Evolutionary conservation across 1,284 basidiomycete genomes (phyloP).

Genomic region (Sporisorium sorghi): DNA sequence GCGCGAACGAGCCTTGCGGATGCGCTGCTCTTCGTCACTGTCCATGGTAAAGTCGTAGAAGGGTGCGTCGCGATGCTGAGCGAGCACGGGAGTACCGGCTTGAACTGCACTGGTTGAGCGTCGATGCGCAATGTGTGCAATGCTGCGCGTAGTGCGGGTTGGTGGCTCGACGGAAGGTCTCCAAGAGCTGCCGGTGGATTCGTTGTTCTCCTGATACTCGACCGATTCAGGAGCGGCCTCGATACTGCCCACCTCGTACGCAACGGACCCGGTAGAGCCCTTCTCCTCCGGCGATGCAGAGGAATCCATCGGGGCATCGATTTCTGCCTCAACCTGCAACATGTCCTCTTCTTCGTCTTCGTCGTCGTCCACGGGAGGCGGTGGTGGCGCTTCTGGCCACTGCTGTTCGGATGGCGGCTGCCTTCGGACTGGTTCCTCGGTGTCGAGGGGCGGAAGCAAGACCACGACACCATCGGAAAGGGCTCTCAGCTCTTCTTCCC

Average conservation of each 20-base stretch:
- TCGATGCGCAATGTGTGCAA: background rate
- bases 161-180: background rate
- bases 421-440: background rate
- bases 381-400: constrained; percentile 20
- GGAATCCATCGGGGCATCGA: background rate
- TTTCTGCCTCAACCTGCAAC: constrained; percentile 25
- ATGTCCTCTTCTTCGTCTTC: constrained; percentile 26
- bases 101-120: constrained; percentile 8
- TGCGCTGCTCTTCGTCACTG: constrained; percentile 44
- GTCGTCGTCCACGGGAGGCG: constrained; percentile 34
- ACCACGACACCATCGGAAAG: constrained; percentile 33
- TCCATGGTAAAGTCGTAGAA: constrained; percentile 51
- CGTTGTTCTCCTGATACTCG: background rate
- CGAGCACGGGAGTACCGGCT: constrained; percentile 32
- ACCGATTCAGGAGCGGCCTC: background rate
- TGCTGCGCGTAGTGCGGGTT: background rate
- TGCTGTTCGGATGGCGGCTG: background rate
- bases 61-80: constrained; percentile 33
- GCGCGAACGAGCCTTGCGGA: constrained; percentile 28
- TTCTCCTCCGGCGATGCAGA: background rate
- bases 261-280: background rate
- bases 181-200: background rate
- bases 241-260: background rate
- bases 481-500: constrained; percentile 1
- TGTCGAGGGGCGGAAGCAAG: constrained; percentile 8